Percentiles rank a stretch among this genome's conserved stretches.
These are phyloP conservation scores for Thelephora terrestris DNA, from an alignment of 1,284 basidiomycete genomes.

Conservation along the genomic window DNA sequence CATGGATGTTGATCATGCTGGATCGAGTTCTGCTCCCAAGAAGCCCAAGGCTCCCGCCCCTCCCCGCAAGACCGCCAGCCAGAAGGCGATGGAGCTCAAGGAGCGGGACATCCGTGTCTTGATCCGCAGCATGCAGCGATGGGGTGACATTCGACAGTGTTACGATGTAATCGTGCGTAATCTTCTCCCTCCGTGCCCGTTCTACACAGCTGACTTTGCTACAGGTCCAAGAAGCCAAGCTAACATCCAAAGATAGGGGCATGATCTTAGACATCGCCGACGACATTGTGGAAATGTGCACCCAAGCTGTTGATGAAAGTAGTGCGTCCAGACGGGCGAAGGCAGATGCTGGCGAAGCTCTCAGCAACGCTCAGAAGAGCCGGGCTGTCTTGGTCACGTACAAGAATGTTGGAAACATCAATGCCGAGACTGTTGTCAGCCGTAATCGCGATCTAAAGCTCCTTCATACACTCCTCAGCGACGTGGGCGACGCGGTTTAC, in stretches of 20 bases:
- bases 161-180: slow-evolving; percentile 85
- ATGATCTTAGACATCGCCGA: slow-evolving; percentile 90
- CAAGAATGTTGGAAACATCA: slow-evolving; percentile 87
- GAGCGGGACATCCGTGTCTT: slow-evolving; percentile 95
- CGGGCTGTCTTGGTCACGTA: slow-evolving; percentile 93
- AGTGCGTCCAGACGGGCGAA: slow-evolving; percentile 71
- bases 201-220: slow-evolving; percentile 6
- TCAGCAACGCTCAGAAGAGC: slow-evolving; percentile 82
- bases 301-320: slow-evolving; percentile 77
- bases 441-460: slow-evolving; percentile 87
- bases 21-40: slow-evolving; percentile 50
- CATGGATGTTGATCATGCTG: slow-evolving; percentile 76
- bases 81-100: slow-evolving; percentile 93
- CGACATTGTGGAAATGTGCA: slow-evolving; percentile 84
- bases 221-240: slow-evolving; percentile 85
- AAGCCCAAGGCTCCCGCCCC: slow-evolving; percentile 61
- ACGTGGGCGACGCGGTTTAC: slow-evolving; percentile 60
- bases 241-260: slow-evolving; percentile 89
- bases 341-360: slow-evolving; percentile 74
- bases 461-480: slow-evolving; percentile 73
- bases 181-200: slow-evolving; percentile 1
- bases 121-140: slow-evolving; percentile 91
- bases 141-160: slow-evolving; percentile 94
- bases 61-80: slow-evolving; percentile 76
- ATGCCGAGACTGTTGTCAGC: slow-evolving; percentile 93